A percentile compares a stretch with the other conserved stretches of the same genome.
Conservation (phyloP, 192 early-diverging fungal species). For the Coemansia sp. region DNA sequence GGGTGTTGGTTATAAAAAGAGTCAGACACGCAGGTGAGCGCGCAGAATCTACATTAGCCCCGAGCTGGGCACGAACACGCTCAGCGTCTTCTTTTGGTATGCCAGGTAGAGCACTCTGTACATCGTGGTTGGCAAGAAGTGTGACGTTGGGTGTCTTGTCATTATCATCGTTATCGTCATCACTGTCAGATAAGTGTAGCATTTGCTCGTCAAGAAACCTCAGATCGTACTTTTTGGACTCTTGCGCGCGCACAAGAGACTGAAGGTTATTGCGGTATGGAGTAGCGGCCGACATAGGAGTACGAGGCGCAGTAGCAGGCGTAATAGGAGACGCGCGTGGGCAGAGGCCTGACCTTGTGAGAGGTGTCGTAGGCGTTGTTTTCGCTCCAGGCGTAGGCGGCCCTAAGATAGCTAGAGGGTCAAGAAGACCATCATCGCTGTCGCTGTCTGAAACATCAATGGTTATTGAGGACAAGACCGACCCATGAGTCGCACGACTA, state of each 20-base stretch:
- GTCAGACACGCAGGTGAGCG: not conserved
- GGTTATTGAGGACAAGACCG: not conserved
- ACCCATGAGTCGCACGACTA: not conserved
- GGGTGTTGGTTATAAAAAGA: constrained; percentile 9
- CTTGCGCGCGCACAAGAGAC: constrained; percentile 32
- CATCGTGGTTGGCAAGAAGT: not conserved
- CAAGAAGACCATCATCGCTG: constrained; percentile 40
- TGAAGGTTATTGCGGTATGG: constrained; percentile 42
- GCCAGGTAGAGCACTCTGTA: constrained; percentile 3
- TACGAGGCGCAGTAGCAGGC: not conserved
- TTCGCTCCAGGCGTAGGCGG: not conserved
- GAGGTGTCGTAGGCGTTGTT: not conserved
- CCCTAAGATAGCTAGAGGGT: constrained; percentile 34
- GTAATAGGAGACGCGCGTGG: not conserved
- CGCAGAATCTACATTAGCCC: not conserved
- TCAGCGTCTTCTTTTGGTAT: constrained; percentile 14
- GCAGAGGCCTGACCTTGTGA: not conserved
- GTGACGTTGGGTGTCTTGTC: not conserved
- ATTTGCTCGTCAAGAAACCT: constrained; percentile 36
- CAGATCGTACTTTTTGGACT: constrained; percentile 30
- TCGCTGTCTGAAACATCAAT: constrained; percentile 17
- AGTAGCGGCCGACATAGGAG: not conserved
- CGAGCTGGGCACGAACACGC: constrained; percentile 17
- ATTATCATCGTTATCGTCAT: constrained; percentile 11
- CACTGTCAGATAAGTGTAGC: constrained; percentile 5